A percentile compares a stretch with the other conserved stretches of the same genome.
These are phyloP conservation scores for Vaccinium vitisidaea DNA, from an alignment of 148 eudicot genomes.

Conservation along the genomic window DNA sequence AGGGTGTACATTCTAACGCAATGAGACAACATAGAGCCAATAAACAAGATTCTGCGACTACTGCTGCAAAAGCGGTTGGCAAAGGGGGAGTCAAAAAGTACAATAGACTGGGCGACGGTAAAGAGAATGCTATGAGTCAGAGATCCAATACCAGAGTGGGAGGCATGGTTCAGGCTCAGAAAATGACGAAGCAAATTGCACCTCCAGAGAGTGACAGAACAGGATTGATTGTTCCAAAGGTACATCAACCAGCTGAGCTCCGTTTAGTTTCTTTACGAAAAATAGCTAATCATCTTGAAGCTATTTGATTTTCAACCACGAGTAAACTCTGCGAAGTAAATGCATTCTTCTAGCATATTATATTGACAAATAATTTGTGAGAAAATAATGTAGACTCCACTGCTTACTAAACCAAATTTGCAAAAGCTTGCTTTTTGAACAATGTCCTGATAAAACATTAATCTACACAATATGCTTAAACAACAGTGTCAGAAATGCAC, in stretches of 20 bases:
- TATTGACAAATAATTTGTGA: neutral
- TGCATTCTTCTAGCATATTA: neutral
- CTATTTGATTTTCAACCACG: neutral
- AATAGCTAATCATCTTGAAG: neutral
- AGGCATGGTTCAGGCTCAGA: conserved; percentile 20
- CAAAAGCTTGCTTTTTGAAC: neutral
- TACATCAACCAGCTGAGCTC: conserved; percentile 12
- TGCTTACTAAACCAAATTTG: neutral
- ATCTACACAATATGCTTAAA: no score
- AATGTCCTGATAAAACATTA: neutral
- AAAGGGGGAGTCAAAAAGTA: conserved; percentile 17
- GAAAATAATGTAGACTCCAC: neutral
- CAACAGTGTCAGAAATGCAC: neutral
- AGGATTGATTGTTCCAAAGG: conserved; percentile 27
- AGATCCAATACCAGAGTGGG: conserved; percentile 9
- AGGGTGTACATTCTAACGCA: conserved; percentile 24
- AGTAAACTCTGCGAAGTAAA: neutral
- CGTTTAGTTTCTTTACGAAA: neutral
- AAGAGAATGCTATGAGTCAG: conserved; percentile 28
- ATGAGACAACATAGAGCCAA: conserved; percentile 21
- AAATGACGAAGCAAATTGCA: conserved; percentile 19
- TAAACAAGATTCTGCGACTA: conserved; percentile 1
- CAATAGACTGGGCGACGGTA: conserved; percentile 23
- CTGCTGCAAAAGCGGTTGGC: conserved; percentile 11
- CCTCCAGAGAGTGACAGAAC: conserved; percentile 14